Base-by-base conservation (phyloP, 495 filamentous ascomycete species). In the Daldinia concentrica region DNA sequence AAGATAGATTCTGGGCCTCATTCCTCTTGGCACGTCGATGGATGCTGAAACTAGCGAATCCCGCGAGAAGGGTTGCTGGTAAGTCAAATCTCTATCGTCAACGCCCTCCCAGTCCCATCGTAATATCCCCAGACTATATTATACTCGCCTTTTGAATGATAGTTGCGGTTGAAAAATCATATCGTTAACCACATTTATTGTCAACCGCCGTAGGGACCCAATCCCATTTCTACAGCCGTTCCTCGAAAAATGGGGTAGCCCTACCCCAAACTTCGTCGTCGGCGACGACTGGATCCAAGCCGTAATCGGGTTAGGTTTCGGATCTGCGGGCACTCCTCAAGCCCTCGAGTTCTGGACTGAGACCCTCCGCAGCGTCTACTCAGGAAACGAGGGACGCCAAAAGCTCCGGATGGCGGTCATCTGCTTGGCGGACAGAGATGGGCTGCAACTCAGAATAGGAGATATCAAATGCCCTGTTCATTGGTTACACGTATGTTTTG, bases 1-100 rank as follows among this genome's bases (percentile, higher is more conserved):
- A 24, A 56, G 19, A 24, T 43, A 86, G 85, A 88, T 91, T 62
- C 57, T 77, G 4, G 89, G 89, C 6, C 79, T 91, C 24, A 76
- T 91, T n/a, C 82, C 83, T 1, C 74, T 91, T 1, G 89, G 87
- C 15, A 90, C 89, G 5, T 89, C 88, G 6, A 82, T 91, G 77
- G 88, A 90, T 69, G 81, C 74, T 67, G 89, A 90, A 74, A 86
- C 86, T n/a, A 73, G 82, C 14, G 82, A 82, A 8, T 86, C 82
- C 0, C 83, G 88, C 11, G 61, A 68, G 6, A 76, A 86, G 24
- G 80, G 85, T 1, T 88, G 86, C 77, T 91, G 89, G 89, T 74
- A 54, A 60, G 71, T 59, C 4, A 9, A 4, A n/a, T 12, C 15
- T 50, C 27, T 32, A 8, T 37, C 52, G 9, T 8, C 0, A 6